Evolutionary conservation across 2,329 filamentous ascomycete species (phyloP).

Genomic region (Proliferodiscus dingleyae): DNA sequence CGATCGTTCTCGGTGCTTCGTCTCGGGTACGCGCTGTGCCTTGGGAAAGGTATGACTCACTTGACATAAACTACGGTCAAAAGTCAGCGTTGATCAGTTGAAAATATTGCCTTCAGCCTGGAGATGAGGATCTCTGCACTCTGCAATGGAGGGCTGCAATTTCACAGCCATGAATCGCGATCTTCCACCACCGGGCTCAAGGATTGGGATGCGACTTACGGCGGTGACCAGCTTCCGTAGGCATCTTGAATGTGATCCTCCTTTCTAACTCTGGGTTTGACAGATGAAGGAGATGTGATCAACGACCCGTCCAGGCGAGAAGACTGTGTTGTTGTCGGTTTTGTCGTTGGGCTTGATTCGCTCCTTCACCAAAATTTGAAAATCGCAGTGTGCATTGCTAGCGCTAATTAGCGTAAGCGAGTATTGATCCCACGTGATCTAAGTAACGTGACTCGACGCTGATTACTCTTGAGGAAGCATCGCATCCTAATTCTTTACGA

Average conservation of each 20-base stretch:
- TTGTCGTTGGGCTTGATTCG: constrained; percentile 24
- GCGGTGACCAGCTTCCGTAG: constrained; percentile 84
- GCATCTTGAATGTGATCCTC: constrained; percentile 66
- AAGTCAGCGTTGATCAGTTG: constrained; percentile 27
- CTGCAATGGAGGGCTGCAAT: neutral
- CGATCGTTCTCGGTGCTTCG: neutral
- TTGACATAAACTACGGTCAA: constrained; percentile 76
- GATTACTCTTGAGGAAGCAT: too few species aligned
- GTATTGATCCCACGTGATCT: too few species aligned
- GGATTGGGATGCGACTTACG: constrained; percentile 54
- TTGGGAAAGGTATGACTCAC: constrained; percentile 52
- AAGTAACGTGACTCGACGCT: too few species aligned
- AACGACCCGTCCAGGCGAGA: constrained; percentile 29
- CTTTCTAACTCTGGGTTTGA: constrained; percentile 39
- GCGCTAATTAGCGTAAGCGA: too few species aligned
- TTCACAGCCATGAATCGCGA: neutral
- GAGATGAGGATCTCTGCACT: neutral
- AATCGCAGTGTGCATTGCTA: constrained; percentile 6
- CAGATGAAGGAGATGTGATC: constrained; percentile 22
- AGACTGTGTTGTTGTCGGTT: constrained; percentile 31
- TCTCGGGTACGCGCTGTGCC: constrained; percentile 1
- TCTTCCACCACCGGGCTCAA: neutral
- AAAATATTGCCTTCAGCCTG: neutral
- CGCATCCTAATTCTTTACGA: too few species aligned
- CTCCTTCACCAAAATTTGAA: constrained; percentile 12